These are phyloP conservation scores for Aplosporella prunicola DNA, from an alignment of 2,329 filamentous ascomycete genomes.

Conservation along the genomic window DNA sequence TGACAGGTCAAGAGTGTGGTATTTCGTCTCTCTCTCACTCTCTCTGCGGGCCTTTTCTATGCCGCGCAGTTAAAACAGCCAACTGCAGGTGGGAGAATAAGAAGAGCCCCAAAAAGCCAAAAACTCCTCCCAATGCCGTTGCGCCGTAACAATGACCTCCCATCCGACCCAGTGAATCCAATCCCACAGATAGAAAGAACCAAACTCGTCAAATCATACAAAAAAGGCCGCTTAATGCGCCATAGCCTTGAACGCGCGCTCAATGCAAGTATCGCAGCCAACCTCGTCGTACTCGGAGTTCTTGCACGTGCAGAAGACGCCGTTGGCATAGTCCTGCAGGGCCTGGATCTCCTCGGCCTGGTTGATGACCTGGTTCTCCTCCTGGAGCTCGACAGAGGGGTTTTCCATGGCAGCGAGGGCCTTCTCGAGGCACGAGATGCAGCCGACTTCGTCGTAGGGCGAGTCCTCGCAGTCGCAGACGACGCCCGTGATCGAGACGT, in stretches of 20 bases:
- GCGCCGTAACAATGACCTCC: no score
- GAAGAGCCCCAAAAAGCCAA: no score
- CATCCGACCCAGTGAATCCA: no score
- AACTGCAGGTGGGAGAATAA: no score
- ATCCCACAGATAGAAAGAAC: no score
- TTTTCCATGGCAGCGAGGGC: slow-evolving; percentile 8
- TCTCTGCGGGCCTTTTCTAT: no score
- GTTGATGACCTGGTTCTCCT: not conserved
- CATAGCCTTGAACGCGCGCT: slow-evolving; percentile 8
- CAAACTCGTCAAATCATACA: no score
- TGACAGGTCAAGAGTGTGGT: no score
- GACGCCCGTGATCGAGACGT: slow-evolving; percentile 3
- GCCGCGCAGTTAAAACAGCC: no score
- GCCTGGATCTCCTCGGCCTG: not conserved
- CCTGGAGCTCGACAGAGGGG: slow-evolving; percentile 2
- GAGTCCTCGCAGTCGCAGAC: slow-evolving; percentile 9
- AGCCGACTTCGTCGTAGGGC: slow-evolving; percentile 10
- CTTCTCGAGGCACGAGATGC: slow-evolving; percentile 8
- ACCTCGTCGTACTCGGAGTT: slow-evolving; percentile 10
- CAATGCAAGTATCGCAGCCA: slow-evolving; percentile 8
- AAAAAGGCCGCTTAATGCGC: slow-evolving; percentile 4
- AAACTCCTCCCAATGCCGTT: no score
- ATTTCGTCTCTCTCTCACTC: no score
- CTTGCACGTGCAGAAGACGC: slow-evolving; percentile 11
- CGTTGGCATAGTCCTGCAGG: slow-evolving; percentile 2